Base-by-base conservation (phyloP, 371 early-diverging fungal genomes). In the Mortierella sp. region DNA sequence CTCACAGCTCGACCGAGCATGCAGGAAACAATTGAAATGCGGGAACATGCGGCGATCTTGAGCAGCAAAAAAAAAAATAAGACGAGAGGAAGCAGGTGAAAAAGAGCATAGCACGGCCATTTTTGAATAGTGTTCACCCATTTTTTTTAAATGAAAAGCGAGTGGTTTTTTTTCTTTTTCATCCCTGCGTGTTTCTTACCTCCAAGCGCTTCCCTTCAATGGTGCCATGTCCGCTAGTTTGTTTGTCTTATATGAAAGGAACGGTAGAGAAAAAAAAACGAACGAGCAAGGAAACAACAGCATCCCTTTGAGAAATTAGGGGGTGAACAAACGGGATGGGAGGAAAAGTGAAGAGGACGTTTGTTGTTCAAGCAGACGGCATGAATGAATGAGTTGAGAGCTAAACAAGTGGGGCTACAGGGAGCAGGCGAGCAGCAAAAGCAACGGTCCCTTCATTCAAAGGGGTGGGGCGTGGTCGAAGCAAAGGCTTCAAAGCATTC, bases 381-480 rank as follows among this genome's bases (percentile, higher is more conserved):
- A 21, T 64, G 64, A 64, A 64, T 9, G 24, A 64, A 31, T 34
- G 64, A 64, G 16, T 16, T 16, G 24, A 11, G 26, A 14, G 31
- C 16, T 40, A 40, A 40, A 40, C 43, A 40, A 40, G 6, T 59
- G 59, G 59, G 59, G 59, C 34, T 64, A 37, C 64, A 64, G 64
- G 64, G 37, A 64, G 64, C 64, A 64, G 37, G 34, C 40, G 40
- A 64, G 40, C 64, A 64, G 31, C 16, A 16, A 10, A 10, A 46
- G 48, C 48, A 46, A 5, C 48, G 48, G 9, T 46, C 48, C 48
- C 8, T 46, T 13, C 19, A 31, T 59, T 11, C 59, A 48, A 61
- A 74, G 48, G 74, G 28, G 48, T 40, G 57, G 55, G 53, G 73
- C 73, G 28, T 73, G 73, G 37, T 50, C 43, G 19, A 69, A 40